Evolutionary conservation across 441 rosid species (phyloP).

Genomic region (Bruguiera hainesii): DNA sequence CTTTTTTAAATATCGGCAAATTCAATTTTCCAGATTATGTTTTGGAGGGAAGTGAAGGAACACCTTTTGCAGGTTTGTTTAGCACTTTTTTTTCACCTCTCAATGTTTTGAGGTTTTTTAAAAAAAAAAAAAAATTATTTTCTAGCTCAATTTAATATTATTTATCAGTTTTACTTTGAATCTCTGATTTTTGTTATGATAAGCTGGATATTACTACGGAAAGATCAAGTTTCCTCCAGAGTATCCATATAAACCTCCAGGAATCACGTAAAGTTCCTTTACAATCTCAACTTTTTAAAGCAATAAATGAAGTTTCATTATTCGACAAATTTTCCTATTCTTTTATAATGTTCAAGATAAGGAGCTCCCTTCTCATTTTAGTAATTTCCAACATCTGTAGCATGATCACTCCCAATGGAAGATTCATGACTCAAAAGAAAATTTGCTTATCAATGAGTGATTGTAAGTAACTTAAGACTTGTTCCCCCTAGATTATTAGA

Average conservation of each 20-base stretch:
- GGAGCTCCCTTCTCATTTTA: slow-evolving; percentile 6
- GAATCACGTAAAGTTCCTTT: slow-evolving; percentile 66
- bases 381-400: slow-evolving; percentile 32
- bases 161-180: slow-evolving; percentile 19
- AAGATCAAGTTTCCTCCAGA: slow-evolving; percentile 97
- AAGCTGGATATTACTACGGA: slow-evolving; percentile 93
- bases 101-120: background rate
- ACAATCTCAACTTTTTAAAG: background rate
- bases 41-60: slow-evolving; percentile 94
- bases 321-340: background rate
- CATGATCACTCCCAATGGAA: slow-evolving; percentile 98
- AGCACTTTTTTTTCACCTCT: background rate
- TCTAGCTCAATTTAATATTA: slow-evolving; percentile 6
- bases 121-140: background rate
- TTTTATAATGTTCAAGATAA: background rate
- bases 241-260: slow-evolving; percentile 97
- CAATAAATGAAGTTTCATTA: background rate
- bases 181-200: slow-evolving; percentile 11
- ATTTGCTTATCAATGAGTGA: slow-evolving; percentile 98
- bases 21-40: slow-evolving; percentile 72
- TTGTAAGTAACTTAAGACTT: slow-evolving; percentile 50
- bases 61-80: slow-evolving; percentile 87
- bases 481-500: background rate
- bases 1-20: background rate
- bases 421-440: slow-evolving; percentile 94